Percentiles rank a stretch among this genome's conserved stretches.
These are phyloP conservation scores for Eucalyptus polybractea DNA, from an alignment of 345 rosid genomes.

Conservation along the genomic window DNA sequence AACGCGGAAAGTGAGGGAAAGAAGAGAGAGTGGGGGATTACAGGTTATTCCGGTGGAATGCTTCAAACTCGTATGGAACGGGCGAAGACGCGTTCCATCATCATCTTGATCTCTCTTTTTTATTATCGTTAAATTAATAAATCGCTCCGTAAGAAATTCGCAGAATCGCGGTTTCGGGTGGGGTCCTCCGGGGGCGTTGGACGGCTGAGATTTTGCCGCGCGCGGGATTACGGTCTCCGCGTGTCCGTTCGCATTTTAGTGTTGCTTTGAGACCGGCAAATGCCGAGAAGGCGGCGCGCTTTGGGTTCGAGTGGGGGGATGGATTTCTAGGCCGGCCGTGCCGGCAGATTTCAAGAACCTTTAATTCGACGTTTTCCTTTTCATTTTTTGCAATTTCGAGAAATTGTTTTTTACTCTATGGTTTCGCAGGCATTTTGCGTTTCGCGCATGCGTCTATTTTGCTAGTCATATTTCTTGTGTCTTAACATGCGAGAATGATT, in stretches of 20 bases:
- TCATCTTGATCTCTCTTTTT: neutral
- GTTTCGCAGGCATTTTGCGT: rapidly evolving
- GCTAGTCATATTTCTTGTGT: rapidly evolving
- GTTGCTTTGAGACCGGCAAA: neutral
- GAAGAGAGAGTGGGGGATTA: neutral
- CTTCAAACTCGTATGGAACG: neutral
- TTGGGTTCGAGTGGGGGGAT: neutral
- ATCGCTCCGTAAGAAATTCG: neutral
- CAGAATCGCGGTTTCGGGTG: neutral
- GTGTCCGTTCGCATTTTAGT: neutral
- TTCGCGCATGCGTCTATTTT: rapidly evolving
- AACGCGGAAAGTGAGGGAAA: neutral
- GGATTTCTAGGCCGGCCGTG: neutral
- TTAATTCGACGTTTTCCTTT: neutral
- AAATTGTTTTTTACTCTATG: no score
- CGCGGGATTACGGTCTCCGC: neutral
- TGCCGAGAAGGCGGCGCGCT: neutral
- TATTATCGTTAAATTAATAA: neutral
- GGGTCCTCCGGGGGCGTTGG: neutral
- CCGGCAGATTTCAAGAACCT: neutral
- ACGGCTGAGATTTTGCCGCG: neutral
- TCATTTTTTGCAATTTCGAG: no score
- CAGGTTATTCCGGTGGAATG: neutral
- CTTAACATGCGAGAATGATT: rapidly evolving
- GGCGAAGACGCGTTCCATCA: neutral